phyloP scores from a whole-genome alignment of 1,139 yeast species.

The Pichia sp. region DNA sequence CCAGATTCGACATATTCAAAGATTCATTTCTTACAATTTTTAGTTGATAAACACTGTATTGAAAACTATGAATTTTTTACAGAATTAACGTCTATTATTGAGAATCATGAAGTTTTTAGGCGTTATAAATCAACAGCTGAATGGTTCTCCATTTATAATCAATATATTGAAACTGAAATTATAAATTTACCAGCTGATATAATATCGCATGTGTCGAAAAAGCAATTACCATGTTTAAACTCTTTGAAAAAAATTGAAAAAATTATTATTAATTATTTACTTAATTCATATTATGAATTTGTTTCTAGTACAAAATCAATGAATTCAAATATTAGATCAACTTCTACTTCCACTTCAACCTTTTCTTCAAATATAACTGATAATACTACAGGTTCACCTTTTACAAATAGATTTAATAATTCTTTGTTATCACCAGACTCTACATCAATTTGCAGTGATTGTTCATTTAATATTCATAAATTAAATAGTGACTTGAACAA shows the following conservation, averaged over 20 bases:
- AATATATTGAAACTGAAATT: slow-evolving; percentile 26
- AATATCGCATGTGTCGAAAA: slow-evolving; percentile 14
- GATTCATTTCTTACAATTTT: slow-evolving; percentile 23
- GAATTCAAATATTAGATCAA: not conserved
- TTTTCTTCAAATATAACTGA: slow-evolving; percentile 1
- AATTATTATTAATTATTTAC: slow-evolving; percentile 23
- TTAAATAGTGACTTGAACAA: not conserved
- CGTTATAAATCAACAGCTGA: slow-evolving; percentile 11
- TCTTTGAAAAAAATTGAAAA: slow-evolving; percentile 20
- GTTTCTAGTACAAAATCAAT: slow-evolving; percentile 10
- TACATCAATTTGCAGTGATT: slow-evolving; percentile 3
- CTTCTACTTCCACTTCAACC: slow-evolving; percentile 15
- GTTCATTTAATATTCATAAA: not conserved
- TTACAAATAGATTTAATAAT: slow-evolving; percentile 3
- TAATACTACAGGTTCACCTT: slow-evolving; percentile 1
- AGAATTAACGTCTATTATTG: slow-evolving; percentile 20
- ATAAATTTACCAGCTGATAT: slow-evolving; percentile 29
- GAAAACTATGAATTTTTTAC: slow-evolving; percentile 30
- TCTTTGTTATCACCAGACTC: slow-evolving; percentile 1
- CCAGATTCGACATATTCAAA: slow-evolving; percentile 20
- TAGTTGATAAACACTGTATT: slow-evolving; percentile 28
- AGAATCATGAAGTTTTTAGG: slow-evolving; percentile 6
- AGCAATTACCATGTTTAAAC: slow-evolving; percentile 19
- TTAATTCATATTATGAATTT: slow-evolving; percentile 28
- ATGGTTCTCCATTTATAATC: slow-evolving; percentile 25